Evolutionary conservation across 768 basidiomycete genomes (phyloP), one percentile per base, ranked within the genome.

Genomic region (Auriscalpium vulgare): DNA sequence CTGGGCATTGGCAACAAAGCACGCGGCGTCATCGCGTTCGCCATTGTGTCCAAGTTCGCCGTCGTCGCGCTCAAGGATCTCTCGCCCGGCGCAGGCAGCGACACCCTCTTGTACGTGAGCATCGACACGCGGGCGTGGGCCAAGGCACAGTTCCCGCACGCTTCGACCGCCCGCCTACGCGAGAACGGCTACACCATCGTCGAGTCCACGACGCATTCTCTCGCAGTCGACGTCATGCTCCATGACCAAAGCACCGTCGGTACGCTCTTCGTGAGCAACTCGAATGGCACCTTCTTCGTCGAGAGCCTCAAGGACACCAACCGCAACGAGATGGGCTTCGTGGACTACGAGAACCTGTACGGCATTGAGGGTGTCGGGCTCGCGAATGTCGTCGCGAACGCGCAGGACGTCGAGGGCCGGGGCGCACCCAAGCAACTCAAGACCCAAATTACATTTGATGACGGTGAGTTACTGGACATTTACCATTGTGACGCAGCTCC

Each of bases 161-260:
- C 89, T 3, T 85, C 84, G 0, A 83, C 81, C 2, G 85, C 88
- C 2, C 78, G 79, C 37, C 78, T 97, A 13, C 80, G 85, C 8
- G 92, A 95, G 73, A 95, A 95, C 66, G 90, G 91, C 7, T 97
- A 99, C 68, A 99, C 97, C 10, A 85, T 99, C 63, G 87, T 99
- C 57, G 94, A 98, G 70, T 88, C 87, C 4, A 95, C 92, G 9
- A 85, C 86, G 0, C 93, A 97, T 67, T 97, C 95, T 8, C 79
- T 99, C 23, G 91, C 88, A 4, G 90, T 99, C 40, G 97, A 99
- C 66, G 95, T 98, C 47, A 82, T 95, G 51, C 77, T 90, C 9
- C 82, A 85, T 55, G 81, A 86, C 59, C 69, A 73, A 50, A 72
- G 72, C 54, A 69, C 74, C 10, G 81, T 95, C 45, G 97, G 97